Evolutionary conservation across 2,329 filamentous ascomycete genomes (phyloP).

Genomic region (Ophiostoma ulmi): DNA sequence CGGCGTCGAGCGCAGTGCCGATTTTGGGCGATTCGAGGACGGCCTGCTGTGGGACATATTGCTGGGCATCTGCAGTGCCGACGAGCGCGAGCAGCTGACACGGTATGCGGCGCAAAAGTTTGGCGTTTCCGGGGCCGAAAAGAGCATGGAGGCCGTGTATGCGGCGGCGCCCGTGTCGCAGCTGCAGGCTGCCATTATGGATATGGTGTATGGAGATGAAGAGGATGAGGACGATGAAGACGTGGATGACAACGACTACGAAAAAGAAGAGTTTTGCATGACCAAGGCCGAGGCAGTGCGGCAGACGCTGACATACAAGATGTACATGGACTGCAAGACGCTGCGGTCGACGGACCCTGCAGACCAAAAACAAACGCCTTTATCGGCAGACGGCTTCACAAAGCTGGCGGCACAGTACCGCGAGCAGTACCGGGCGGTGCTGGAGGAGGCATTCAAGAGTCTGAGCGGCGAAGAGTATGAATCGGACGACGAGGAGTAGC

Average conservation of each 20-base stretch:
- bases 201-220: conserved; percentile 30
- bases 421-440: conserved; percentile 43
- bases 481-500: conserved; percentile 13
- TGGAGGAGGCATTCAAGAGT: conserved; percentile 37
- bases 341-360: conserved; percentile 43
- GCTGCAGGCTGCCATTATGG: conserved; percentile 25
- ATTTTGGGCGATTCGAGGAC: conserved; percentile 41
- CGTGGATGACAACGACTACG: conserved; percentile 24
- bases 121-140: not conserved
- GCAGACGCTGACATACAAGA: conserved; percentile 36
- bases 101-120: not conserved
- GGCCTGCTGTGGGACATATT: conserved; percentile 50
- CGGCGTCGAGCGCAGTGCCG: not conserved
- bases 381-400: conserved; percentile 29
- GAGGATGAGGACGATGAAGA: conserved; percentile 29
- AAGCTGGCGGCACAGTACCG: conserved; percentile 47
- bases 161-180: conserved; percentile 9
- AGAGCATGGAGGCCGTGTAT: not conserved
- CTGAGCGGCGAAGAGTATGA: conserved; percentile 20
- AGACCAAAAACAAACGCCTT: not conserved
- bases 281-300: conserved; percentile 38
- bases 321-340: conserved; percentile 38
- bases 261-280: conserved; percentile 31
- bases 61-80: conserved; percentile 33
- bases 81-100: conserved; percentile 29